Evolutionary conservation across 1,139 yeast species (phyloP).

Genomic region (Pichia sp.): DNA sequence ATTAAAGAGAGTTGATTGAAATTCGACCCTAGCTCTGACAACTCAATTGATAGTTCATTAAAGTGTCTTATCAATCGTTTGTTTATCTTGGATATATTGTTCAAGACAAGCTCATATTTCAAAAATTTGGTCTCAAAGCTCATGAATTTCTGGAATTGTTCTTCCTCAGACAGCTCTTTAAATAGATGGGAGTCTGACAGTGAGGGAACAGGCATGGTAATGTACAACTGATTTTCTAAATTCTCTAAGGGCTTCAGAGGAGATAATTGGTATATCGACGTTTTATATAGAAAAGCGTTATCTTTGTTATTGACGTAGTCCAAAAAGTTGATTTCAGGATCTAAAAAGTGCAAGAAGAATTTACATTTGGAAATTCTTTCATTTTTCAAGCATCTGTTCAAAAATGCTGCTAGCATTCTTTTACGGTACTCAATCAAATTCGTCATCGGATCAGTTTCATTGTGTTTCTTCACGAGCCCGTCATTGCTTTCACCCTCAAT

Average conservation of each 20-base stretch:
- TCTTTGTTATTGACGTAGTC: conserved; percentile 36
- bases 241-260: conserved; percentile 29
- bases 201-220: conserved; percentile 32
- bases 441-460: conserved; percentile 9
- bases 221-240: conserved; percentile 31
- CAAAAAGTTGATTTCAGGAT: conserved; percentile 71
- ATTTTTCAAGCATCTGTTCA: conserved; percentile 68
- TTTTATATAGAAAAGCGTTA: conserved; percentile 22
- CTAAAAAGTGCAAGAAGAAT: conserved; percentile 72
- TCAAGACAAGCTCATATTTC: conserved; percentile 53
- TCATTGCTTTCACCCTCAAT: conserved; percentile 7
- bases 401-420: conserved; percentile 69
- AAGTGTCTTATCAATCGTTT: conserved; percentile 59
- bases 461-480: neutral
- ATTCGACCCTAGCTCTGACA: conserved; percentile 64
- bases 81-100: conserved; percentile 60
- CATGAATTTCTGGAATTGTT: conserved; percentile 35
- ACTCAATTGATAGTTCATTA: conserved; percentile 61
- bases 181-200: conserved; percentile 22
- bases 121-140: conserved; percentile 47
- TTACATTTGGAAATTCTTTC: conserved; percentile 53
- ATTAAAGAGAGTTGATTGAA: conserved; percentile 73
- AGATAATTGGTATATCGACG: conserved; percentile 30
- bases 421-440: conserved; percentile 59
- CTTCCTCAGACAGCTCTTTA: conserved; percentile 28